Percentiles rank a stretch among this genome's conserved stretches.
phyloP scores from a whole-genome alignment of 2,329 filamentous ascomycete species.

The Trichoderma sp. region DNA sequence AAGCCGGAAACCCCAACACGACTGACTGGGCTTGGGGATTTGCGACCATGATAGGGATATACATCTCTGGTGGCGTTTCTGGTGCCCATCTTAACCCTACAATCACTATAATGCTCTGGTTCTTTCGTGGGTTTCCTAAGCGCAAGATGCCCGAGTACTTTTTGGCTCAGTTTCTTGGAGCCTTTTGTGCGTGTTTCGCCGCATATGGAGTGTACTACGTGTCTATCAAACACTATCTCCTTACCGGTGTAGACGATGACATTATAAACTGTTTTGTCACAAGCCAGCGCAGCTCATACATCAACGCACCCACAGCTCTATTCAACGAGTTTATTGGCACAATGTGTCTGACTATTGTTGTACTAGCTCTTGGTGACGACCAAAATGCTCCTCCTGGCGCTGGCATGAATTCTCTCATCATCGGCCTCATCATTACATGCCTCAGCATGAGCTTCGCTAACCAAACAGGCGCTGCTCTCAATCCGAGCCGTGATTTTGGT shows the following conservation, averaged over 20 bases:
- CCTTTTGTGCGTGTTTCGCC: slow-evolving; percentile 1
- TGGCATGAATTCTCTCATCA: background rate
- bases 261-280: slow-evolving; percentile 9
- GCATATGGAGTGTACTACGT: slow-evolving; percentile 3
- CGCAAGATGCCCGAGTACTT: slow-evolving; percentile 8
- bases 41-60: slow-evolving; percentile 8
- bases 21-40: slow-evolving; percentile 11
- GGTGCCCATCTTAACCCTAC: background rate
- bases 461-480: background rate
- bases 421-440: background rate
- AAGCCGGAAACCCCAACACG: slow-evolving; percentile 1
- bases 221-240: slow-evolving; percentile 5
- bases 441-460: background rate
- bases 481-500: background rate
- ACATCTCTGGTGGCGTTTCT: slow-evolving; percentile 6
- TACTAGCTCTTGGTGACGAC: background rate
- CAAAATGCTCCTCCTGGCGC: background rate
- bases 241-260: background rate
- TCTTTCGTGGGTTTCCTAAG: slow-evolving; percentile 2
- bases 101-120: slow-evolving; percentile 1
- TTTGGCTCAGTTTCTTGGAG: background rate
- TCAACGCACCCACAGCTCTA: background rate
- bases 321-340: background rate
- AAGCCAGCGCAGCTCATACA: background rate
- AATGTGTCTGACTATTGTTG: background rate